Conservation (phyloP, 23 red algal genomes). For the Gracilaria gracilis region DNA sequence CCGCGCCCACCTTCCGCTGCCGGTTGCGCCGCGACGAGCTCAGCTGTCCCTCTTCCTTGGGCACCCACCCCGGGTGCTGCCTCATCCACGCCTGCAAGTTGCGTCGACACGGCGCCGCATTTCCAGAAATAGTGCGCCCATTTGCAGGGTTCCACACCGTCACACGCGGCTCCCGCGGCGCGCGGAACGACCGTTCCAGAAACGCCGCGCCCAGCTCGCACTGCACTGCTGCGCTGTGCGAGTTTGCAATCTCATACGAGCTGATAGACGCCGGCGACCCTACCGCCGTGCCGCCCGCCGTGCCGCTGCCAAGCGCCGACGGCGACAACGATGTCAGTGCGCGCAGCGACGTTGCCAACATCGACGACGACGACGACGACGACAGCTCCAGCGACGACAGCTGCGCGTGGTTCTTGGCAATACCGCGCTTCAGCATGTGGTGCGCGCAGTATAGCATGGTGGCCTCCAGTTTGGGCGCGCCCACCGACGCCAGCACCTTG, state of each 20-base stretch:
- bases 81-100: conserved; percentile 89
- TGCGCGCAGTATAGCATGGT: conserved; percentile 59
- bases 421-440: conserved; percentile 72
- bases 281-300: too few species aligned
- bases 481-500: conserved; percentile 47
- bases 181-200: conserved; percentile 67
- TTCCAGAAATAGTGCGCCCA: conserved; percentile 92
- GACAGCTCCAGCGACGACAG: neutral
- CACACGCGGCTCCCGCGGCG: conserved; percentile 88
- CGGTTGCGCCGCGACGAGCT: conserved; percentile 83
- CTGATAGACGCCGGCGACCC: conserved; percentile 28
- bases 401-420: conserved; percentile 29
- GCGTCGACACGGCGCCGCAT: conserved; percentile 95
- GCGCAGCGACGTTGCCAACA: neutral
- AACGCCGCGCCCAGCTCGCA: conserved; percentile 30
- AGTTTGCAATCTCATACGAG: conserved; percentile 8
- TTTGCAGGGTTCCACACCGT: conserved; percentile 98
- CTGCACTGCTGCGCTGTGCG: neutral
- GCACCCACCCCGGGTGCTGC: conserved; percentile 93
- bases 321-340: too few species aligned
- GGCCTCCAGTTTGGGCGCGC: conserved; percentile 60
- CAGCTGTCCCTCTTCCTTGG: conserved; percentile 91
- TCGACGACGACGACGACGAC: neutral
- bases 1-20: conserved; percentile 21
- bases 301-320: too few species aligned